These are phyloP conservation scores for Acer campestre DNA, from an alignment of 345 rosid genomes.

Conservation along the genomic window DNA sequence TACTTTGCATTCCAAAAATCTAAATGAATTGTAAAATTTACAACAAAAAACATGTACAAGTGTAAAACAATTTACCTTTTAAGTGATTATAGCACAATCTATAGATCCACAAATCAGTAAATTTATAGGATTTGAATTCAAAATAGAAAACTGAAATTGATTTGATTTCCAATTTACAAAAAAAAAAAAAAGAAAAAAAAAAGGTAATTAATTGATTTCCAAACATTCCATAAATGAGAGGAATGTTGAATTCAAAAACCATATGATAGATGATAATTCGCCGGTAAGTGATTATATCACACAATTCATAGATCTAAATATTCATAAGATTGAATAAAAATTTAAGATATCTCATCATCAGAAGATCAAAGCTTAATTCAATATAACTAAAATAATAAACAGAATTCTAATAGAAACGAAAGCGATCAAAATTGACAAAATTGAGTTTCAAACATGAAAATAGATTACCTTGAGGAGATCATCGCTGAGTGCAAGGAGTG, in stretches of 20 bases:
- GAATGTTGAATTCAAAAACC: not conserved
- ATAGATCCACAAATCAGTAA: not conserved
- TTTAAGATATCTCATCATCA: not conserved
- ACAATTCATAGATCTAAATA: conserved; percentile 6
- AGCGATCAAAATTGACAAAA: not conserved
- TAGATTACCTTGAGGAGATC: conserved; percentile 81
- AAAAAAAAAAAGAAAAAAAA: not conserved
- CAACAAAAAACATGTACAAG: not conserved
- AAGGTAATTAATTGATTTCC: not conserved
- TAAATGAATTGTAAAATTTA: not conserved
- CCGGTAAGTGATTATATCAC: not conserved
- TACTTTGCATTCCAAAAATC: not conserved
- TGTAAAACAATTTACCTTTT: not conserved
- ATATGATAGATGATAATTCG: not conserved
- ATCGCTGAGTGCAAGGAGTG: conserved; percentile 93
- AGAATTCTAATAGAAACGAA: conserved; percentile 7
- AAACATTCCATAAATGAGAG: not conserved
- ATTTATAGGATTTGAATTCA: not conserved
- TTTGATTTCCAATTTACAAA: too few relatives aligned
- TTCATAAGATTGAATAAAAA: not conserved
- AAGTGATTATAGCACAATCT: not conserved
- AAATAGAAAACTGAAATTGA: not conserved
- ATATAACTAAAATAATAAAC: not conserved
- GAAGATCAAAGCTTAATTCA: not conserved
- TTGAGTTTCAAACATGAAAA: not conserved